Conservation (phyloP, 2,329 filamentous ascomycete genomes). For the Venturia carpophila region DNA sequence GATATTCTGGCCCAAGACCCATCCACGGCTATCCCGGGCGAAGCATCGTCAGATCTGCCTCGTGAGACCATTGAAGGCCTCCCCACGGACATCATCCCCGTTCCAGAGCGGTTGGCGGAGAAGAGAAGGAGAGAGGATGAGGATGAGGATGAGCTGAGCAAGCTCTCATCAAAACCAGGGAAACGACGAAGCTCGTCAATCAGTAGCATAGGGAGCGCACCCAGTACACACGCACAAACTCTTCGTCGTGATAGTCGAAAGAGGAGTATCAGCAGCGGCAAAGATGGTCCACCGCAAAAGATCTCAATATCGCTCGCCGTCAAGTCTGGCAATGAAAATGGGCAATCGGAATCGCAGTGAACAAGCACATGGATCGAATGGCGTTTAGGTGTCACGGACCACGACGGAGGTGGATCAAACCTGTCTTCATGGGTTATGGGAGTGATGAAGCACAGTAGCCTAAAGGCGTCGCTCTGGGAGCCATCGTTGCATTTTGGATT, state of each 20-base stretch:
- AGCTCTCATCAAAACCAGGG: slow-evolving; percentile 51
- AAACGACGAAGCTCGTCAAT: slow-evolving; percentile 38
- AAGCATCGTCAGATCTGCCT: slow-evolving; percentile 19
- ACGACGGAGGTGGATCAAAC: neutral
- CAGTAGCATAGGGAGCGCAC: slow-evolving; percentile 25
- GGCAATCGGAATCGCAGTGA: neutral
- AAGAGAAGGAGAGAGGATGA: slow-evolving; percentile 90
- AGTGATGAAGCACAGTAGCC: neutral
- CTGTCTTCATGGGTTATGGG: slow-evolving; percentile 9
- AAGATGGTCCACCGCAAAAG: slow-evolving; percentile 38
- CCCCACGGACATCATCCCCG: slow-evolving; percentile 31
- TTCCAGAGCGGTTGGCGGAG: slow-evolving; percentile 73
- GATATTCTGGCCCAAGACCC: slow-evolving; percentile 33
- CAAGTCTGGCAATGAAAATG: slow-evolving; percentile 29
- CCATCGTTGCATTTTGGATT: slow-evolving; percentile 7
- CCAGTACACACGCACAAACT: slow-evolving; percentile 21
- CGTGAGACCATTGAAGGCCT: slow-evolving; percentile 24
- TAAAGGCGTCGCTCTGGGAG: slow-evolving; percentile 4
- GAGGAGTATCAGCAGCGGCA: slow-evolving; percentile 35
- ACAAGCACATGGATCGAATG: neutral
- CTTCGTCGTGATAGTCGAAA: slow-evolving; percentile 32
- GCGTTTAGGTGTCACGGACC: neutral
- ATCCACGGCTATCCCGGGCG: neutral
- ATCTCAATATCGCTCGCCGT: slow-evolving; percentile 35
- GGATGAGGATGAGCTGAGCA: slow-evolving; percentile 85